phyloP scores from a whole-genome alignment of 176 grass and related monocot genomes.

The Oryza longistaminata region DNA sequence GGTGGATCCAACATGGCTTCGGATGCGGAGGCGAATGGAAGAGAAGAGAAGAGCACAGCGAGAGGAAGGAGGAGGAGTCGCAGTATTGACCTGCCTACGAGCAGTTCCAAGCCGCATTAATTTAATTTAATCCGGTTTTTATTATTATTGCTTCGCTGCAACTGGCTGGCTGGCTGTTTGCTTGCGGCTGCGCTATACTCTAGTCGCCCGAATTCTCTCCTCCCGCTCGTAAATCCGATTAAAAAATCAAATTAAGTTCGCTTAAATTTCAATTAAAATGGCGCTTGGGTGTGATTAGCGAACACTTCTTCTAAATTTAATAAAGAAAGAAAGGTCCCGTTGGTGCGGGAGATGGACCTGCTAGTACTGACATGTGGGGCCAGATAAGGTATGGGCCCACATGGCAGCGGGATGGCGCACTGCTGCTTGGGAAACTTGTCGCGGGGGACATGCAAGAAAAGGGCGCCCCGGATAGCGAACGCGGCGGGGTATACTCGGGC shows the following conservation, averaged over 20 bases:
- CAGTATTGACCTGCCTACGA: slow-evolving; percentile 57
- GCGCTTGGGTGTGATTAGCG: slow-evolving; percentile 22
- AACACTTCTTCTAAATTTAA: slow-evolving; percentile 14
- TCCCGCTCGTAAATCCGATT: background rate
- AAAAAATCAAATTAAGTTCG: background rate
- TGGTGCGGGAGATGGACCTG: background rate
- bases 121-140: slow-evolving; percentile 40
- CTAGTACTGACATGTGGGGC: background rate
- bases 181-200: slow-evolving; percentile 7
- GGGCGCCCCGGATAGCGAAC: slow-evolving; percentile 17
- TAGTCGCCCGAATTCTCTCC: background rate
- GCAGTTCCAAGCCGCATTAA: slow-evolving; percentile 49
- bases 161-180: slow-evolving; percentile 6
- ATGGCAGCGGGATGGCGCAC: background rate
- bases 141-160: slow-evolving; percentile 6
- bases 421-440: background rate
- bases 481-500: background rate
- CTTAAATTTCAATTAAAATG: background rate
- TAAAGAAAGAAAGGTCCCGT: slow-evolving; percentile 25
- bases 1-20: slow-evolving; percentile 66
- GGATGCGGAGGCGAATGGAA: slow-evolving; percentile 22
- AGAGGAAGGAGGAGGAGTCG: background rate
- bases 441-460: slow-evolving; percentile 19
- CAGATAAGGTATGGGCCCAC: background rate
- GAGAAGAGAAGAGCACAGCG: too few relatives aligned